Percentiles rank a stretch among this genome's conserved stretches.
These are phyloP conservation scores for Diplodia mutila DNA, from an alignment of 2,329 filamentous ascomycete species.

Conservation along the genomic window DNA sequence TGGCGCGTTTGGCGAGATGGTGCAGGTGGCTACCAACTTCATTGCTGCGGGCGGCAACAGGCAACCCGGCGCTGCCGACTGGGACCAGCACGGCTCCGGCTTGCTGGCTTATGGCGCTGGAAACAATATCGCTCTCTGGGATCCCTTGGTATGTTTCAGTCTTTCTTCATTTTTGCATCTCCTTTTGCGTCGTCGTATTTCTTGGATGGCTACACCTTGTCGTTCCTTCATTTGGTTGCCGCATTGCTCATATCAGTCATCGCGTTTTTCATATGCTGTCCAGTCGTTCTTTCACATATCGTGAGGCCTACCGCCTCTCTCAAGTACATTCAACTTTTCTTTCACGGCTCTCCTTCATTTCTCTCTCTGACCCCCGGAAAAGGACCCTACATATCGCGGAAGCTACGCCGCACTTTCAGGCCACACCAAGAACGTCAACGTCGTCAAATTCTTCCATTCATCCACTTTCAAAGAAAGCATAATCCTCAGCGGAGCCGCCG, in stretches of 20 bases:
- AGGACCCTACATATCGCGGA: slow-evolving; percentile 55
- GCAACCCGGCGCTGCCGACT: slow-evolving; percentile 87
- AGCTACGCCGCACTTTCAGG: slow-evolving; percentile 70
- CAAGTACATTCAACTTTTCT: background rate
- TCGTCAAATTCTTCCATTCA: slow-evolving; percentile 73
- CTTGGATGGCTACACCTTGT: background rate
- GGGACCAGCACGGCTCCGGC: slow-evolving; percentile 67
- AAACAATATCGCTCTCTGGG: slow-evolving; percentile 87
- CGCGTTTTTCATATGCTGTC: background rate
- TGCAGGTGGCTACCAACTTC: slow-evolving; percentile 45
- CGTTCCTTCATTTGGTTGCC: background rate
- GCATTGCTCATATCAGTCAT: background rate
- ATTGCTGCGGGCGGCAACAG: slow-evolving; percentile 86
- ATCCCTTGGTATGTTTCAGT: slow-evolving; percentile 66
- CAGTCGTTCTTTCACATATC: background rate
- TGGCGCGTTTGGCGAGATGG: background rate
- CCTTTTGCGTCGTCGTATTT: background rate
- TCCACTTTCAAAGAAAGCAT: slow-evolving; percentile 55
- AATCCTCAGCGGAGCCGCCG: slow-evolving; percentile 79
- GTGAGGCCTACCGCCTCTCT: too few species aligned
- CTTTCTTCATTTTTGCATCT: background rate
- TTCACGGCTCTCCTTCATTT: background rate
- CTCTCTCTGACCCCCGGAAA: background rate
- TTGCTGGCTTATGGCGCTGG: slow-evolving; percentile 87
- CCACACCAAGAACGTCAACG: slow-evolving; percentile 80